Evolutionary conservation across 345 rosid species (phyloP).

Genomic region (Salix koriyanagi): DNA sequence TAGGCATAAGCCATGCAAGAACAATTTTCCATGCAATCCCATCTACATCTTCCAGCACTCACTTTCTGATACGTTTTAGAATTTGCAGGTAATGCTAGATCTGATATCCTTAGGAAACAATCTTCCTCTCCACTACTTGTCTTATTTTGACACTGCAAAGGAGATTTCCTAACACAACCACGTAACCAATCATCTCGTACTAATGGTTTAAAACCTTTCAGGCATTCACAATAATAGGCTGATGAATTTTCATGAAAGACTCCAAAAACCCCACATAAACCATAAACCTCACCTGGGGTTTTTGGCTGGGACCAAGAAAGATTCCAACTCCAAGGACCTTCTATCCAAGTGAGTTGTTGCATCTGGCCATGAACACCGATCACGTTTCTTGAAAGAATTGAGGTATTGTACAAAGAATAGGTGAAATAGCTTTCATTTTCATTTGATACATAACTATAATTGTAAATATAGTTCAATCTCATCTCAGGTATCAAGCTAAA

Average conservation of each 20-base stretch:
- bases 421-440: slow-evolving; percentile 31
- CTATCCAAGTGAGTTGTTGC: no score
- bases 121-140: no score
- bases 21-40: not conserved
- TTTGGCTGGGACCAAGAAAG: slow-evolving; percentile 21
- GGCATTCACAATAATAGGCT: not conserved
- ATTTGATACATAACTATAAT: slow-evolving; percentile 9
- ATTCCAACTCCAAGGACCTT: slow-evolving; percentile 2
- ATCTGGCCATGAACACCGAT: slow-evolving; percentile 9
- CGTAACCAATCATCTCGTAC: not conserved
- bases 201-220: not conserved
- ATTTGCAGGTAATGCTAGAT: not conserved
- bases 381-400: not conserved
- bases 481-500: slow-evolving; percentile 26
- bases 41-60: not conserved
- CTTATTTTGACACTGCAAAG: no score
- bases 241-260: not conserved
- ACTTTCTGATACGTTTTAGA: not conserved
- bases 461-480: slow-evolving; percentile 8
- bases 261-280: slow-evolving; percentile 26
- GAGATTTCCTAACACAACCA: no score
- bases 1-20: not conserved
- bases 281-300: not conserved
- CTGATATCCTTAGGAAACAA: no score
- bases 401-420: slow-evolving; percentile 14